phyloP scores from a whole-genome alignment of 352 stramenopile species.

The Globisporangium perplexum region DNA sequence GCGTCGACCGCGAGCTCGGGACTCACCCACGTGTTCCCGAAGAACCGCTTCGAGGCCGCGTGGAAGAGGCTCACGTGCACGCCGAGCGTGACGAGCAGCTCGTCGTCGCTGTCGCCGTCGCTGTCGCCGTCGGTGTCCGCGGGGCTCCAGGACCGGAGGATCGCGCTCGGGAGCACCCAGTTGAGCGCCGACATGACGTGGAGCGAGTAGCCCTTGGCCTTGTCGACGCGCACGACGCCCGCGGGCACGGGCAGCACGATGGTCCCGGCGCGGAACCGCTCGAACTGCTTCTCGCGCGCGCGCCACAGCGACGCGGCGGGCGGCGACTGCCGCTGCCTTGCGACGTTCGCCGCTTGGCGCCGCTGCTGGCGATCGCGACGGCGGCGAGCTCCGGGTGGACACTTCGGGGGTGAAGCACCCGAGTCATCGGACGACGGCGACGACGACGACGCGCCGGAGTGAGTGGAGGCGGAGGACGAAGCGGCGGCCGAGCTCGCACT shows the following conservation, averaged over 20 bases:
- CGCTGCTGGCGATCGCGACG: constrained; percentile 6
- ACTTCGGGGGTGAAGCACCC: background rate
- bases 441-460: background rate
- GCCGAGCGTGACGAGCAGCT: constrained; percentile 55
- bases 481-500: background rate
- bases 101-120: constrained; percentile 37
- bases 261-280: constrained; percentile 60
- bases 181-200: constrained; percentile 61
- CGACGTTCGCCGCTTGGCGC: constrained; percentile 1
- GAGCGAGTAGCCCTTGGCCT: constrained; percentile 54
- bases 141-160: constrained; percentile 21
- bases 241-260: constrained; percentile 65
- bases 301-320: constrained; percentile 32
- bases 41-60: constrained; percentile 78
- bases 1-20: constrained; percentile 51
- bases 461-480: background rate
- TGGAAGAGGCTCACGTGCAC: constrained; percentile 91
- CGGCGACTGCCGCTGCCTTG: background rate
- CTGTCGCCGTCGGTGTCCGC: constrained; percentile 12
- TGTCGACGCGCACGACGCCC: constrained; percentile 38
- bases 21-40: constrained; percentile 90
- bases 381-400: background rate
- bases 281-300: constrained; percentile 65
- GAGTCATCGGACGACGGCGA: constrained; percentile 1
- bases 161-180: constrained; percentile 55